Evolutionary conservation across 2,329 filamentous ascomycete genomes (phyloP).

Genomic region (Kalmusia sp.): DNA sequence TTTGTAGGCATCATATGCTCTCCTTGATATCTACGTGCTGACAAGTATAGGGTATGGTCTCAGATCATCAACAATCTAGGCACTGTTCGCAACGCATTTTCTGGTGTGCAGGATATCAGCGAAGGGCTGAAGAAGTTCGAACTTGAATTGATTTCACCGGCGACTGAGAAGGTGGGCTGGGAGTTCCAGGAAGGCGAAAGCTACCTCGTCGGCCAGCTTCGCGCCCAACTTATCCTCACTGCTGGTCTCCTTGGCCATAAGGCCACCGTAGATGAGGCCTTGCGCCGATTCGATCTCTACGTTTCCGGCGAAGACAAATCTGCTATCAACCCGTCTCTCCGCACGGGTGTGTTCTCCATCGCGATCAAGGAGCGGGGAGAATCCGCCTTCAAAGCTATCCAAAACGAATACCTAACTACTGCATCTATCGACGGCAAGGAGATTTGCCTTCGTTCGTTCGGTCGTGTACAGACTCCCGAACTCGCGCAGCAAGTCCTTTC

Average conservation of each 20-base stretch:
- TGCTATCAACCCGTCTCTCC: conserved; percentile 81
- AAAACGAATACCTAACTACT: conserved; percentile 83
- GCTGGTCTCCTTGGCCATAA: conserved; percentile 81
- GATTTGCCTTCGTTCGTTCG: conserved; percentile 78
- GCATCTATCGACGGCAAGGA: conserved; percentile 91
- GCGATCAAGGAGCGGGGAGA: conserved; percentile 76
- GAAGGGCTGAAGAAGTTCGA: conserved; percentile 79
- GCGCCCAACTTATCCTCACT: conserved; percentile 78
- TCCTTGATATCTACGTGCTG: conserved; percentile 1
- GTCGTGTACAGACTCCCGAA: conserved; percentile 71
- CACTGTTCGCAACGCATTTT: conserved; percentile 84
- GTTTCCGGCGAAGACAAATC: conserved; percentile 68
- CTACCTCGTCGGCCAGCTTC: conserved; percentile 81
- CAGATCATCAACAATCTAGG: conserved; percentile 80
- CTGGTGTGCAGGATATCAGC: conserved; percentile 74
- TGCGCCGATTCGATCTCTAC: conserved; percentile 82
- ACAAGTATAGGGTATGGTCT: conserved; percentile 72
- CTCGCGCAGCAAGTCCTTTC: conserved; percentile 73
- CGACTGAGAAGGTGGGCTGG: conserved; percentile 84
- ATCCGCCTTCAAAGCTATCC: conserved; percentile 75
- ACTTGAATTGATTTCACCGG: conserved; percentile 75
- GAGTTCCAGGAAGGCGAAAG: conserved; percentile 79
- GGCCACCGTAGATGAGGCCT: conserved; percentile 73
- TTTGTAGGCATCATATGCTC: conserved; percentile 56
- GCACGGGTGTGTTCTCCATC: conserved; percentile 80